phyloP scores from a whole-genome alignment of 2,329 filamentous ascomycete genomes.

The Colletotrichum sp. region DNA sequence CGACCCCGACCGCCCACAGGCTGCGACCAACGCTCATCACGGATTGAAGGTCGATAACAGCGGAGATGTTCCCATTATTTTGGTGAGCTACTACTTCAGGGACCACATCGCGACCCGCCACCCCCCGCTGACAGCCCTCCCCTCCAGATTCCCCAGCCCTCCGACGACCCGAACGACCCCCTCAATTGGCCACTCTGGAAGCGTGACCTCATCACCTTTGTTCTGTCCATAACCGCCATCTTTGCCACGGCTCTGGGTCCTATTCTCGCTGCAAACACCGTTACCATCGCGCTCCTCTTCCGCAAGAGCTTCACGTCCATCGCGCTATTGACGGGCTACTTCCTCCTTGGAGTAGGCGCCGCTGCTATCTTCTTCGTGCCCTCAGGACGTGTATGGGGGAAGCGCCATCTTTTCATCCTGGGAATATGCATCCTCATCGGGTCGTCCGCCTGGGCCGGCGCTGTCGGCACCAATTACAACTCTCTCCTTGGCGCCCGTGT shows the following conservation, averaged over 20 bases:
- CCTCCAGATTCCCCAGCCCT: slow-evolving; percentile 74
- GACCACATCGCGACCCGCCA: neutral
- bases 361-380: slow-evolving; percentile 87
- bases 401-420: slow-evolving; percentile 84
- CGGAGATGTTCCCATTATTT: slow-evolving; percentile 72
- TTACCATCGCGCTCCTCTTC: slow-evolving; percentile 76
- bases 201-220: slow-evolving; percentile 79
- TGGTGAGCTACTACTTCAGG: slow-evolving; percentile 54
- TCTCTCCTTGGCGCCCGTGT: slow-evolving; percentile 80
- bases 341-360: slow-evolving; percentile 81
- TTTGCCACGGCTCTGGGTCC: slow-evolving; percentile 85
- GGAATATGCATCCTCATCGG: slow-evolving; percentile 76
- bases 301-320: slow-evolving; percentile 71
- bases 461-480: slow-evolving; percentile 68
- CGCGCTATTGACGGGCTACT: slow-evolving; percentile 85
- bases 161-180: slow-evolving; percentile 89
- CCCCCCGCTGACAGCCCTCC: neutral
- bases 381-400: slow-evolving; percentile 88
- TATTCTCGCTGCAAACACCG: slow-evolving; percentile 86
- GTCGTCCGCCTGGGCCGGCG: slow-evolving; percentile 80
- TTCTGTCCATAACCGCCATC: slow-evolving; percentile 80
- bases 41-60: slow-evolving; percentile 75
- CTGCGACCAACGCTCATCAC: slow-evolving; percentile 40
- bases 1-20: slow-evolving; percentile 54
- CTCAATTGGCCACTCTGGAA: slow-evolving; percentile 85